phyloP scores from a whole-genome alignment of 345 rosid species.

The Hibiscus mutabilis region DNA sequence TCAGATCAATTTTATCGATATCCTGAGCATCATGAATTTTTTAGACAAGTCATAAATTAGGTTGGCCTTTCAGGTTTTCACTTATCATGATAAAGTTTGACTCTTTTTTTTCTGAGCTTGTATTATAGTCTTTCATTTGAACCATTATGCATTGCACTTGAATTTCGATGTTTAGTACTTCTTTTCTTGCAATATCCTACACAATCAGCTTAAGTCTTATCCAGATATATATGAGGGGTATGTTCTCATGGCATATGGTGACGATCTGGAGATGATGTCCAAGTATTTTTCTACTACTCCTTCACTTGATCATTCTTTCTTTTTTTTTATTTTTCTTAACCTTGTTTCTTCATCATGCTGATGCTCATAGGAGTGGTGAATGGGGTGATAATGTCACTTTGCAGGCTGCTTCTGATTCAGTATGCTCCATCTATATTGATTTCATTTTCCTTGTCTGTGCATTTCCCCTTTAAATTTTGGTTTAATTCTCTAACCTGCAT shows the following conservation, averaged over 20 bases:
- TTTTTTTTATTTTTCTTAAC: not conserved
- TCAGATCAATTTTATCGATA: conserved; percentile 66
- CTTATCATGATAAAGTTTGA: not conserved
- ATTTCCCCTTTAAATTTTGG: not conserved
- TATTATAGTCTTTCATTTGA: not conserved
- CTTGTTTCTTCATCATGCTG: conserved; percentile 4
- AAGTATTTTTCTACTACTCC: conserved; percentile 19
- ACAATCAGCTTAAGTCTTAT: conserved; percentile 24
- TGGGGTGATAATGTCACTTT: conserved; percentile 77
- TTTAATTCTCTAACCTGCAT: not conserved
- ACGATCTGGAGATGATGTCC: conserved; percentile 29
- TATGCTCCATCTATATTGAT: conserved; percentile 16
- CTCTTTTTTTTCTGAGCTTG: not conserved
- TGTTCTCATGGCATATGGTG: conserved; percentile 30
- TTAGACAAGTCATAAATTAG: conserved; percentile 51
- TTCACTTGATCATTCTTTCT: not conserved
- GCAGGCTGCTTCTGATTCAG: conserved; percentile 69
- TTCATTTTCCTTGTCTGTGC: not conserved
- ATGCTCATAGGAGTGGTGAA: conserved; percentile 42
- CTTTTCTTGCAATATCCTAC: not conserved
- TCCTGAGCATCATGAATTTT: conserved; percentile 46
- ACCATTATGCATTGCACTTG: not conserved
- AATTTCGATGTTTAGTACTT: not conserved
- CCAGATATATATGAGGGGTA: conserved; percentile 29
- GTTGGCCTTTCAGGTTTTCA: conserved; percentile 28